phyloP scores from a whole-genome alignment of 768 basidiomycete species.

The Pisolithus albus region DNA sequence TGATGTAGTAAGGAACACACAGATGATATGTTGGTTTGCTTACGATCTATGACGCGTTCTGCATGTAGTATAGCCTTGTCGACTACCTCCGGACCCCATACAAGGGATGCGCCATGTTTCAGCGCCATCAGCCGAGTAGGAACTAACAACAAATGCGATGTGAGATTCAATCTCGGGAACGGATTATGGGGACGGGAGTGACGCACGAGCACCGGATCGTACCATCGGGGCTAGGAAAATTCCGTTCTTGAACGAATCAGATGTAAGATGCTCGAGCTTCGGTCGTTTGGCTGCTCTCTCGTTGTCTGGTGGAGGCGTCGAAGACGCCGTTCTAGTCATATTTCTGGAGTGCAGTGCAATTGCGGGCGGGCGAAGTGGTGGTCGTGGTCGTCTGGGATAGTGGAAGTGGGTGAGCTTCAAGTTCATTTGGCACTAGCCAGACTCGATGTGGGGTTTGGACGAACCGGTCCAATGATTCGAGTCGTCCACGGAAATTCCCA shows the following conservation, averaged over 20 bases:
- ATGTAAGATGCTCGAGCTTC: conserved; percentile 51
- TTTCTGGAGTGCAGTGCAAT: not conserved
- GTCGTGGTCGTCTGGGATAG: not conserved
- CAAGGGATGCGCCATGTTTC: conserved; percentile 88
- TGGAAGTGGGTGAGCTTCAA: too few relatives aligned
- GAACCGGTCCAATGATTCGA: too few relatives aligned
- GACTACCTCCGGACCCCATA: conserved; percentile 95
- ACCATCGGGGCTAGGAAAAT: conserved; percentile 99
- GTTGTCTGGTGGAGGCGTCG: conserved; percentile 32
- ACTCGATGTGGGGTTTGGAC: too few relatives aligned
- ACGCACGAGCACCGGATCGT: conserved; percentile 80
- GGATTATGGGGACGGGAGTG: not conserved
- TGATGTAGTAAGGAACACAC: not conserved
- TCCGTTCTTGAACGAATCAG: conserved; percentile 79
- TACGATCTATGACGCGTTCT: conserved; percentile 80
- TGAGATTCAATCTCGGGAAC: conserved; percentile 4
- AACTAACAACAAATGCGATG: conserved; percentile 42
- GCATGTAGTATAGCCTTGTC: conserved; percentile 93
- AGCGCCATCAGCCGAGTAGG: conserved; percentile 81
- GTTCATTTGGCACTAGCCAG: too few relatives aligned
- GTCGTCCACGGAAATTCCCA: too few relatives aligned
- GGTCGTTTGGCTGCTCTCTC: conserved; percentile 43
- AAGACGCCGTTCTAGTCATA: conserved; percentile 51
- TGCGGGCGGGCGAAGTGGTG: not conserved
- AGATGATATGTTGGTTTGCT: conserved; percentile 24